Conservation (phyloP, 345 rosid genomes). For the Pelargonium nanum region DNA sequence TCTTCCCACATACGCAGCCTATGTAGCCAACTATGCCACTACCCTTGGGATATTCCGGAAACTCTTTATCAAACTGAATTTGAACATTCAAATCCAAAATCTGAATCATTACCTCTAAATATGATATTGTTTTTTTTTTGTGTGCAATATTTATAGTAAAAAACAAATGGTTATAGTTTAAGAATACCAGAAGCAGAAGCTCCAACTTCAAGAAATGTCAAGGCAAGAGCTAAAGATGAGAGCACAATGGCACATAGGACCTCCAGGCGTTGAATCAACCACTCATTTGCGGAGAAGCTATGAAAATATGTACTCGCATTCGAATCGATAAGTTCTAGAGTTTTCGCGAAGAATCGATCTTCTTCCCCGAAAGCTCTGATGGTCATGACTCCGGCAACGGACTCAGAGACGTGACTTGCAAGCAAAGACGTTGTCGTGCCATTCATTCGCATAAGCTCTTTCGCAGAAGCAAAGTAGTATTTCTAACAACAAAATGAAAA, state of each 20-base stretch:
- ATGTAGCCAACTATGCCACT: too few species aligned
- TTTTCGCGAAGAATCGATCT: slow-evolving; percentile 39
- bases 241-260: slow-evolving; percentile 37
- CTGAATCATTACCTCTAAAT: too few species aligned
- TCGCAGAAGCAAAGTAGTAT: slow-evolving; percentile 43
- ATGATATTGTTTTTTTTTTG: too few species aligned
- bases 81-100: too few species aligned
- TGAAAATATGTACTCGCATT: slow-evolving; percentile 52
- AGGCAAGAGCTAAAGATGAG: slow-evolving; percentile 45
- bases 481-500: slow-evolving; percentile 21
- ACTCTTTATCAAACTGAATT: too few species aligned
- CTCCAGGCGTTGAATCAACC: slow-evolving; percentile 57
- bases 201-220: slow-evolving; percentile 41
- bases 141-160: too few species aligned
- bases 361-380: slow-evolving; percentile 51
- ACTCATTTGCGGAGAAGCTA: slow-evolving; percentile 42
- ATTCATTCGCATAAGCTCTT: slow-evolving; percentile 47
- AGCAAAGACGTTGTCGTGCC: slow-evolving; percentile 54
- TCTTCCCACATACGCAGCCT: too few species aligned
- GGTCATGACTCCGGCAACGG: slow-evolving; percentile 47
- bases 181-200: slow-evolving; percentile 54
- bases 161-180: too few species aligned
- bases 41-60: too few species aligned
- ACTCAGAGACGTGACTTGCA: slow-evolving; percentile 50
- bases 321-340: slow-evolving; percentile 33